These are phyloP conservation scores for Monilinia fructicola DNA, from an alignment of 2,329 filamentous ascomycete species.

Conservation along the genomic window DNA sequence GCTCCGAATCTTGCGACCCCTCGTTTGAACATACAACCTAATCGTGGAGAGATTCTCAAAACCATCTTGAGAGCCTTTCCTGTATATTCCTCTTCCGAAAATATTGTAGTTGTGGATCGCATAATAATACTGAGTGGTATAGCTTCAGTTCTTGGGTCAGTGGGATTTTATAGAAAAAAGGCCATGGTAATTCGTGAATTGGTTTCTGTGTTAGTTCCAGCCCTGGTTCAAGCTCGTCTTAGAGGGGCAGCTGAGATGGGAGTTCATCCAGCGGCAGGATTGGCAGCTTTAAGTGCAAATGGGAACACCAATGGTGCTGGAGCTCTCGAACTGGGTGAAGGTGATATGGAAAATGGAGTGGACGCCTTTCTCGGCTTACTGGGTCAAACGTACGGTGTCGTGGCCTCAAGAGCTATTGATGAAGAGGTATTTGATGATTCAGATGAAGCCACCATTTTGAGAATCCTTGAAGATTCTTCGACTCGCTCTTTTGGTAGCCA, in stretches of 20 bases:
- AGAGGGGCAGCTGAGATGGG: slow-evolving; percentile 94
- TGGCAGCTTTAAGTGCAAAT: slow-evolving; percentile 64
- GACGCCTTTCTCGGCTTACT: slow-evolving; percentile 61
- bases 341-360: slow-evolving; percentile 65
- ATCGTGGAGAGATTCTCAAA: slow-evolving; percentile 62
- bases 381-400: slow-evolving; percentile 64
- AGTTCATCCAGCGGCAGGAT: slow-evolving; percentile 86
- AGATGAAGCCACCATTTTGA: slow-evolving; percentile 53
- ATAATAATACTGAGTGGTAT: slow-evolving; percentile 82
- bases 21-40: slow-evolving; percentile 55
- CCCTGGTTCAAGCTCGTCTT: slow-evolving; percentile 86
- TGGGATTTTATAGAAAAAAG: slow-evolving; percentile 86
- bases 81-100: slow-evolving; percentile 59
- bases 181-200: slow-evolving; percentile 86
- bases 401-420: slow-evolving; percentile 39
- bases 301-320: slow-evolving; percentile 52
- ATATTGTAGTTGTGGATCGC: slow-evolving; percentile 71
- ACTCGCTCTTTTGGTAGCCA: slow-evolving; percentile 72
- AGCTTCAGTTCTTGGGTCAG: slow-evolving; percentile 74
- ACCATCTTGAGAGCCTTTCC: slow-evolving; percentile 71
- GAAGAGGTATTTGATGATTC: slow-evolving; percentile 45
- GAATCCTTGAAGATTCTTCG: slow-evolving; percentile 60
- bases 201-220: slow-evolving; percentile 76
- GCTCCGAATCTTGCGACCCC: slow-evolving; percentile 49
- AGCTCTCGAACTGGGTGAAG: slow-evolving; percentile 61